phyloP scores from a whole-genome alignment of 148 eudicot species.

The Rhododendron ovatum region DNA sequence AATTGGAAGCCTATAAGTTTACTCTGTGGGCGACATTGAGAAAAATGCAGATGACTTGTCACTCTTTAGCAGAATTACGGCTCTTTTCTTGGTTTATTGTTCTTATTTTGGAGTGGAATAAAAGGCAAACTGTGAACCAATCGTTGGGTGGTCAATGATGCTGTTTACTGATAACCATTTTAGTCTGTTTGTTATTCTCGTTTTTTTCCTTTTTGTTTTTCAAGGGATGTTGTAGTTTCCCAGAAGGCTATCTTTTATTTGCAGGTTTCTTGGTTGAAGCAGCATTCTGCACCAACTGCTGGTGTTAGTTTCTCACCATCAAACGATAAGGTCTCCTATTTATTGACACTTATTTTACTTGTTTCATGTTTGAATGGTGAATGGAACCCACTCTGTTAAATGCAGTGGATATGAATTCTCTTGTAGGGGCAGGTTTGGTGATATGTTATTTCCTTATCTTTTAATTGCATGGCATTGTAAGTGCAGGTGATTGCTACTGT shows the following conservation, averaged over 20 bases:
- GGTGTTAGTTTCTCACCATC: slow-evolving; percentile 92
- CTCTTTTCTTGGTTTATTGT: background rate
- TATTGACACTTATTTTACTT: background rate
- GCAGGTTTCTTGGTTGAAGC: slow-evolving; percentile 96
- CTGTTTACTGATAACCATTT: background rate
- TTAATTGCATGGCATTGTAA: slow-evolving; percentile 11
- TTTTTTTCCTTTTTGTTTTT: background rate
- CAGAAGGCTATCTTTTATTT: slow-evolving; percentile 7
- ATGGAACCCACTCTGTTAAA: background rate
- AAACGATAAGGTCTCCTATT: slow-evolving; percentile 73
- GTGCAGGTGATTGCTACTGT: slow-evolving; percentile 82
- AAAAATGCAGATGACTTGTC: background rate
- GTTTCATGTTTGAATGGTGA: slow-evolving; percentile 5
- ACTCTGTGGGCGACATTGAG: background rate
- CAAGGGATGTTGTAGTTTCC: background rate
- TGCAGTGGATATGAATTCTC: background rate
- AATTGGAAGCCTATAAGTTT: background rate
- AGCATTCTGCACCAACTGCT: slow-evolving; percentile 93
- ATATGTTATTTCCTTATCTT: slow-evolving; percentile 5
- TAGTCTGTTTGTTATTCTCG: background rate
- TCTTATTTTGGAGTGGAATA: background rate
- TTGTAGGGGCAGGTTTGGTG: background rate
- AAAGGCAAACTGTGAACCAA: background rate
- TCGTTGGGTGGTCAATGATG: background rate
- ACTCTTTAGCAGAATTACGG: background rate